Evolutionary conservation across 495 filamentous ascomycete genomes (phyloP).

Genomic region (Xylaria telfairii): DNA sequence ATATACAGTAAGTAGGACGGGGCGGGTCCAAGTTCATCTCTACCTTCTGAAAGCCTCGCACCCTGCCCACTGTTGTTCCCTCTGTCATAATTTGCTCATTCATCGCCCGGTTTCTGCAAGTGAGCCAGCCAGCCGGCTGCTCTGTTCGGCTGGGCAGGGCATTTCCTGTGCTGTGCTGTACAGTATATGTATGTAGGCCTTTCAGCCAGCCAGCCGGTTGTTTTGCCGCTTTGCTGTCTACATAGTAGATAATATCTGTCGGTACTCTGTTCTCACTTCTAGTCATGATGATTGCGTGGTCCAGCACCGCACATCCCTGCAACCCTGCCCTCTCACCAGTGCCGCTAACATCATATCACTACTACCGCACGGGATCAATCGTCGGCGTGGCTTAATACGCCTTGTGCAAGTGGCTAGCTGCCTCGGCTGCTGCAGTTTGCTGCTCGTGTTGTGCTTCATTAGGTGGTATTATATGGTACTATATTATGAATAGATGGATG

Average conservation of each 20-base stretch:
- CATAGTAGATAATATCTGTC: conserved; percentile 1
- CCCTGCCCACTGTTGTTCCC: not conserved
- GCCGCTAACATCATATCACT: conserved; percentile 19
- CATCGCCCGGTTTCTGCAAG: not conserved
- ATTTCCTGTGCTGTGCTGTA: not conserved
- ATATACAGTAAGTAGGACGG: no score
- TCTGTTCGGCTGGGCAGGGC: not conserved
- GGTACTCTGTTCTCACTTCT: conserved; percentile 12
- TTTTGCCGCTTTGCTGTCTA: conserved; percentile 9
- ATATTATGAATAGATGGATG: conserved; percentile 16
- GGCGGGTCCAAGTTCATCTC: not conserved
- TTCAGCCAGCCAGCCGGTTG: conserved; percentile 11
- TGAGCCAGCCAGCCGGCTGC: not conserved
- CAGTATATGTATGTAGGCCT: not conserved
- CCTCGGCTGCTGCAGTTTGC: conserved; percentile 4
- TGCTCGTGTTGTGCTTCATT: conserved; percentile 6
- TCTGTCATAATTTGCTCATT: not conserved
- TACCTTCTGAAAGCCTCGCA: conserved; percentile 3
- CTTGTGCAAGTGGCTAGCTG: conserved; percentile 9
- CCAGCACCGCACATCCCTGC: conserved; percentile 12
- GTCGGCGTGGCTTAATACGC: conserved; percentile 1
- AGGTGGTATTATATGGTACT: conserved; percentile 4
- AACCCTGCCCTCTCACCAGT: conserved; percentile 11
- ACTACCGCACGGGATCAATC: conserved; percentile 5
- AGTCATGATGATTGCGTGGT: conserved; percentile 22